These are phyloP conservation scores for Auriscalpium microsporum DNA, from an alignment of 768 basidiomycete genomes.

Conservation along the genomic window DNA sequence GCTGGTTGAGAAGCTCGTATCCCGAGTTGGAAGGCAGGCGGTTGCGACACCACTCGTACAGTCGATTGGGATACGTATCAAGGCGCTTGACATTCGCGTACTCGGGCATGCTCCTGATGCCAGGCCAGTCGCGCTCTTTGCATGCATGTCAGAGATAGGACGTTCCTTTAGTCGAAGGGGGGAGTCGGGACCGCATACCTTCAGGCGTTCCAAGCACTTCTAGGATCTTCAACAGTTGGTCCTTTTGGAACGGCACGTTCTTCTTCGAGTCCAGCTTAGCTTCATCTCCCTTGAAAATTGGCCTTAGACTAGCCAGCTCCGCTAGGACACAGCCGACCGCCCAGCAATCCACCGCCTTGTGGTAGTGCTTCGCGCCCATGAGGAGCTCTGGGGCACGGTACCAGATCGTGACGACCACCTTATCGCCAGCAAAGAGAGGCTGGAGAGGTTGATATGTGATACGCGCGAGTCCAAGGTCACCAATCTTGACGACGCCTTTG, in stretches of 20 bases:
- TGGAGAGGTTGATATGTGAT: slow-evolving; percentile 88
- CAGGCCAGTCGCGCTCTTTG: slow-evolving; percentile 85
- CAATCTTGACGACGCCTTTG: slow-evolving; percentile 88
- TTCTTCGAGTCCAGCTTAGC: slow-evolving; percentile 97
- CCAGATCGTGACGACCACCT: slow-evolving; percentile 99
- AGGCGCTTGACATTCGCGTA: slow-evolving; percentile 75
- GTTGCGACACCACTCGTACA: slow-evolving; percentile 66
- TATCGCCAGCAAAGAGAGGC: slow-evolving; percentile 87
- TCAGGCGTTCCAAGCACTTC: slow-evolving; percentile 88
- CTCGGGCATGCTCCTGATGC: slow-evolving; percentile 79
- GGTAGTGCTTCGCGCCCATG: slow-evolving; percentile 95
- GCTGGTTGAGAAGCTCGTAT: slow-evolving; percentile 73
- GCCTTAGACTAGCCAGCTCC: slow-evolving; percentile 84
- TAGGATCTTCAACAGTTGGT: slow-evolving; percentile 93
- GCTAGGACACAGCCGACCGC: slow-evolving; percentile 97
- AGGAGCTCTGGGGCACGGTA: slow-evolving; percentile 96
- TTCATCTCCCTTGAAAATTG: slow-evolving; percentile 99
- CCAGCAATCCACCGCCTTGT: slow-evolving; percentile 95
- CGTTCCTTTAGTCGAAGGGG: not conserved
- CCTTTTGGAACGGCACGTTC: slow-evolving; percentile 93
- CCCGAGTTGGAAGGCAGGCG: slow-evolving; percentile 55
- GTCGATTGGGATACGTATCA: slow-evolving; percentile 60
- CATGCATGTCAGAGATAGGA: not conserved
- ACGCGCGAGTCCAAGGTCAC: slow-evolving; percentile 93
- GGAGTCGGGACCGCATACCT: slow-evolving; percentile 33